Base-by-base conservation (phyloP, 169 alveolate species). In the Cryptosporidium ryanae region DNA sequence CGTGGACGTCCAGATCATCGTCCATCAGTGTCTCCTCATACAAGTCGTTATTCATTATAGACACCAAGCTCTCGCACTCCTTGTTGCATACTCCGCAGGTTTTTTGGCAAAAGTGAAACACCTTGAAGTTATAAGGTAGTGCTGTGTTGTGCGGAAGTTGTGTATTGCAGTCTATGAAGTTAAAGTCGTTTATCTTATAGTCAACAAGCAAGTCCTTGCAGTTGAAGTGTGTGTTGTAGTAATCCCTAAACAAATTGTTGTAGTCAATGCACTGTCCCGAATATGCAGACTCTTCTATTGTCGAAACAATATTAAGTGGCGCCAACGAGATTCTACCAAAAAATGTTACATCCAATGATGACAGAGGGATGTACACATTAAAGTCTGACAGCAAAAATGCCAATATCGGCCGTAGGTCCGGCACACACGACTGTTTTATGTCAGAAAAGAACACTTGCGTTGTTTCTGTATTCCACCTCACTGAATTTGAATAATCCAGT, bases 311-410 rank as follows among this genome's bases (percentile, higher is more conserved):
- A 76, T 76, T 76, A 10, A 76, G 34, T 34, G 87, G 87, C 23
- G 87, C 87, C 27, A 76, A 18, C 23, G 71, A 59, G 34, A 44
- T 23, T 15, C 23, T 32, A 23, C 87, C 87, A 38, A 76, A 76
- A 23, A 76, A 76, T 29, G 87, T 59, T 15, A 43, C 64, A 55
- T 76, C 87, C 10, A 76, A 57, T 31, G 87, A 76, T n/a, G 87
- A 76, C 10, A 76, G 5, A n/a, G 87, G 87, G 13, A 76, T 76
- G 38, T 76, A 76, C 15, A 32, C 71, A 7, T 63, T 70, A 61
- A 76, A 76, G 59, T 76, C 87, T n/a, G 87, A 67, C 15, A 76
- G 71, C 46, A 76, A 46, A 34, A 76, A 76, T 43, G 87, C 61
- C 4, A 76, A 44, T 10, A 76, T 76, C 63, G 87, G 87, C 21